Evolutionary conservation across 257 asterid genomes (phyloP), one percentile per base, ranked within the genome.

Genomic region (Solanum chilense): DNA sequence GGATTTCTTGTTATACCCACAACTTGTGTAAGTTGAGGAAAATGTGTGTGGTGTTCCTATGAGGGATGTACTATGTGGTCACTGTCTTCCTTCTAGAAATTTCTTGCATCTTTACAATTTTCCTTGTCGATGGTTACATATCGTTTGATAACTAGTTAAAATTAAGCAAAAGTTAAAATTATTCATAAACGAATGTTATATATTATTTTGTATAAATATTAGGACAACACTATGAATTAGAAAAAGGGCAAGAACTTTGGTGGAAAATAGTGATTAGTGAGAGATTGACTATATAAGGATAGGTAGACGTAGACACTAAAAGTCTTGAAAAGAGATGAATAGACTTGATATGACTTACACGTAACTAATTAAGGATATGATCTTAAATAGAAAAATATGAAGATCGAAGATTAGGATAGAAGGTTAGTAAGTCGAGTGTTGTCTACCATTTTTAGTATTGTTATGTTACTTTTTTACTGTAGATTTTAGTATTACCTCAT

Each of bases 11-110:
- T 80, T 35, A 60, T 21, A 82, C 75, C 86, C 87, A 88, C 90
- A 87, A 33, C 18, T 84, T 68, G 45, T 37, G 29, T 8, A 74
- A 60, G n/a, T 13, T 14, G 68, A 39, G 45, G 13, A 29, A 37
- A 29, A 77, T 77, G 41, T 80, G 0, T 78, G 87, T 45, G 86
- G 75, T 88, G 75, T 27, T 85, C 71, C 73, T 6, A 31, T 35
- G 29, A 23, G 49, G 86, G 78, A 41, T 16, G 74, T 70, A 5
- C 20, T 64, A 31, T 88, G 86, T 85, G 88, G 88, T 88, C 83
- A 37, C 47, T 3, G 15, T 25, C 35, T 81, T 60, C 42, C 52
- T 70, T 39, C 78, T 71, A 47, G 29, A 66, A 56, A 20, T 20
- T 31, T 23, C 52, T 27, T 73, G 83, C 66, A 85, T 21, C n/a